Evolutionary conservation across 2,329 filamentous ascomycete genomes (phyloP).

Genomic region (Botrytis tulipae): DNA sequence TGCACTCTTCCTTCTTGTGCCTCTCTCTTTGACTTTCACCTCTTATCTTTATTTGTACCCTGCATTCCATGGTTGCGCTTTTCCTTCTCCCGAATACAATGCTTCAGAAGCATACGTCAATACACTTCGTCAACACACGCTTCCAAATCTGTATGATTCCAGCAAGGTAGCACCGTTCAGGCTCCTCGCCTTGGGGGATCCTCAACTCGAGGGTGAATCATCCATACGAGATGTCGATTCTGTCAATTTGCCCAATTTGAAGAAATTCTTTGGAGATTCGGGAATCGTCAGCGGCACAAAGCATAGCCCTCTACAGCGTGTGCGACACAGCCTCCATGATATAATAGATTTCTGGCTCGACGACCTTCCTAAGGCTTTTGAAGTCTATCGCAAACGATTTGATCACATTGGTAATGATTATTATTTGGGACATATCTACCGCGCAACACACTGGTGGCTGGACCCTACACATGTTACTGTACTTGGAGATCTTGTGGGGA

Average conservation of each 20-base stretch:
- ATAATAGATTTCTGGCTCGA: constrained; percentile 60
- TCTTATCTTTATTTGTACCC: constrained; percentile 88
- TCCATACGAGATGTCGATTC: constrained; percentile 65
- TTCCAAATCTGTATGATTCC: constrained; percentile 29
- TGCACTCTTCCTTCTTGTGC: constrained; percentile 51
- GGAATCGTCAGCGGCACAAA: constrained; percentile 40
- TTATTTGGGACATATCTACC: constrained; percentile 91
- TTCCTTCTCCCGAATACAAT: constrained; percentile 52
- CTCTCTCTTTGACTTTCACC: constrained; percentile 67
- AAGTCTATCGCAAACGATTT: constrained; percentile 71
- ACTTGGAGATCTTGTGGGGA: constrained; percentile 86
- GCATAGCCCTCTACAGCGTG: constrained; percentile 51
- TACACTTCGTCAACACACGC: constrained; percentile 31
- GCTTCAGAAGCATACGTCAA: constrained; percentile 31
- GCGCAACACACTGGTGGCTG: constrained; percentile 79
- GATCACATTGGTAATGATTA: constrained; percentile 93
- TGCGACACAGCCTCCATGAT: constrained; percentile 56
- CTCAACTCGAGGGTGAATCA: constrained; percentile 89
- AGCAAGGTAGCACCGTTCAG: constrained; percentile 67
- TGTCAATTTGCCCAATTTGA: constrained; percentile 54
- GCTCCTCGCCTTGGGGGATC: constrained; percentile 84
- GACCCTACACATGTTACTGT: constrained; percentile 84
- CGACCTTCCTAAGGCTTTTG: constrained; percentile 66
- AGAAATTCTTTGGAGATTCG: constrained; percentile 38
- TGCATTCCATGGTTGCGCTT: constrained; percentile 74